These are phyloP conservation scores for Ceratocystis ficicola DNA, from an alignment of 2,329 filamentous ascomycete species.

Conservation along the genomic window DNA sequence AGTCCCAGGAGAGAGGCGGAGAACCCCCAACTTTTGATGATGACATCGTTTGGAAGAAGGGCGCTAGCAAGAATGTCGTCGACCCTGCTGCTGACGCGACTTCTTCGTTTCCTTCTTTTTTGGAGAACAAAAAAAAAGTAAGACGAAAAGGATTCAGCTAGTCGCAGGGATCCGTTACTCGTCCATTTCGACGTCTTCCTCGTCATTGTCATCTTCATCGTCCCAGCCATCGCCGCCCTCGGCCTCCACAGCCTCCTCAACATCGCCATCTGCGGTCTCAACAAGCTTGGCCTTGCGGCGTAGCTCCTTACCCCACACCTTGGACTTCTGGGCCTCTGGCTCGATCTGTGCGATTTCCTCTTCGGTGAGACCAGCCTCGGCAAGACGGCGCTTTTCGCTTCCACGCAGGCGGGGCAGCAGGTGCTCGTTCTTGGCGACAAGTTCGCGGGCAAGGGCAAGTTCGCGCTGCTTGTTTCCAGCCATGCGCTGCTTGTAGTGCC, in stretches of 20 bases:
- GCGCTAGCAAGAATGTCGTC: not conserved
- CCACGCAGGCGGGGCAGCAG: conserved; percentile 63
- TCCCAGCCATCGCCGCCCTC: conserved; percentile 27
- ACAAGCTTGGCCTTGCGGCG: conserved; percentile 24
- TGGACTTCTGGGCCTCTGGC: conserved; percentile 30
- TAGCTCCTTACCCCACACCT: conserved; percentile 36
- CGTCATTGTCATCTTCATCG: conserved; percentile 29
- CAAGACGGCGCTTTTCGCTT: conserved; percentile 48
- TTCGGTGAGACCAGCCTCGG: conserved; percentile 39
- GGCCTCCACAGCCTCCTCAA: conserved; percentile 25
- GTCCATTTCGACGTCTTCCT: conserved; percentile 34
- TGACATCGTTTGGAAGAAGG: not conserved
- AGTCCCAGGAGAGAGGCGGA: conserved; percentile 13
- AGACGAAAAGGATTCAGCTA: conserved; percentile 19
- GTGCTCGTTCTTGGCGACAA: conserved; percentile 86
- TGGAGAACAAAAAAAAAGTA: no score
- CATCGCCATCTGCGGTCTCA: conserved; percentile 25
- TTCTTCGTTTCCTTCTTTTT: not conserved
- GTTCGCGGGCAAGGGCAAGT: conserved; percentile 66
- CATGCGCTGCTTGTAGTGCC: conserved; percentile 91
- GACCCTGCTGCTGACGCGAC: not conserved
- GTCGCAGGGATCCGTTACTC: conserved; percentile 26
- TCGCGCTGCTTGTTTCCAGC: conserved; percentile 76
- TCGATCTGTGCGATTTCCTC: conserved; percentile 40
- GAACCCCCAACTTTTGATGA: conserved; percentile 16